Percentiles rank a stretch among this genome's conserved stretches.
These are phyloP conservation scores for Starmerella gropengiesseri DNA, from an alignment of 805 yeast genomes.

Conservation along the genomic window DNA sequence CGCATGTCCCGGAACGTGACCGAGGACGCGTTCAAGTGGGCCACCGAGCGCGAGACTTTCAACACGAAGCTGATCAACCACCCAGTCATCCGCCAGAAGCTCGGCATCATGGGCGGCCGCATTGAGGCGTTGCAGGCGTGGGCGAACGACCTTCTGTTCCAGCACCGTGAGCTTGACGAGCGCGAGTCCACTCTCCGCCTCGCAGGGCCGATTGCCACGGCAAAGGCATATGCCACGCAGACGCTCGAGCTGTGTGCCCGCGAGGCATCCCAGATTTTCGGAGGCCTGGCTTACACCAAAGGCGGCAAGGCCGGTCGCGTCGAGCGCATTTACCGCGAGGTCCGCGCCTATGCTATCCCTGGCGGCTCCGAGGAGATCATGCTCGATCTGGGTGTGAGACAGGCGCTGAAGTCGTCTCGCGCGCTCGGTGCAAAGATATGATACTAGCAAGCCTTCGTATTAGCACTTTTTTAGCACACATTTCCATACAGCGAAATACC, in stretches of 20 bases:
- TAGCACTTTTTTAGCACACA: too few relatives aligned
- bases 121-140: slow-evolving; percentile 35
- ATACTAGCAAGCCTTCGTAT: too few relatives aligned
- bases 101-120: slow-evolving; percentile 34
- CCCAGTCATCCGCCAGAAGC: slow-evolving; percentile 34
- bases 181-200: slow-evolving; percentile 31
- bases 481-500: too few relatives aligned
- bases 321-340: slow-evolving; percentile 36
- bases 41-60: slow-evolving; percentile 35
- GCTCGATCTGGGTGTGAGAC: slow-evolving; percentile 35
- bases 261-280: slow-evolving; percentile 37
- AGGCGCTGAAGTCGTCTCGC: slow-evolving; percentile 28
- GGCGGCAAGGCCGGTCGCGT: slow-evolving; percentile 37
- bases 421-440: slow-evolving; percentile 14
- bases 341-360: slow-evolving; percentile 37
- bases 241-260: slow-evolving; percentile 36
- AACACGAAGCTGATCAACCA: slow-evolving; percentile 34
- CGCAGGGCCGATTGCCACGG: slow-evolving; percentile 37
- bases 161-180: slow-evolving; percentile 27
- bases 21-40: slow-evolving; percentile 34
- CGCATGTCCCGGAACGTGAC: slow-evolving; percentile 32
- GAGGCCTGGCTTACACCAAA: slow-evolving; percentile 35
- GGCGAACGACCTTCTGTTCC: slow-evolving; percentile 32
- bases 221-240: slow-evolving; percentile 34
- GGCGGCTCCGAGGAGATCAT: slow-evolving; percentile 39